Evolutionary conservation across 1,139 yeast species (phyloP), one percentile per base, ranked within the genome.

Genomic region (Geotrichum australiense): DNA sequence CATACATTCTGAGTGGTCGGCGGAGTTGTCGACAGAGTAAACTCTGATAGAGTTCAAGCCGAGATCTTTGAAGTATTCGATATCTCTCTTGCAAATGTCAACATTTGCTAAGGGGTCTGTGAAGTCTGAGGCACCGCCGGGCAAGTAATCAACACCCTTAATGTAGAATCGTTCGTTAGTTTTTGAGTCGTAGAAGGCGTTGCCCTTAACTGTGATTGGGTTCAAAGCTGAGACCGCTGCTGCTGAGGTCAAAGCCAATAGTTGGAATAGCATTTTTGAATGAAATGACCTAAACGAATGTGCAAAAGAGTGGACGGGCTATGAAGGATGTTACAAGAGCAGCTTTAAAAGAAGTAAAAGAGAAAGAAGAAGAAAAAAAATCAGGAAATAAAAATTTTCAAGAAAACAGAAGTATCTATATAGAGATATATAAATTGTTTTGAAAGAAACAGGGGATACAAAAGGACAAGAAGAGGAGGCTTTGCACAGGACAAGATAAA

Each of bases 1-100:
- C 97, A 91, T 91, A 59, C 98, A 93, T 41, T 70, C 73, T 53
- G 84, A 89, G 63, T 91, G 98, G 58, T 87, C 70, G 41, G 82
- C 69, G 21, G 77, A 74, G 25, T 95, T 81, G 58, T 87, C 87
- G 25, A 91, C 73, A 1, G 96, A 82, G 61, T 91, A 91, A 8
- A 91, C 83, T 47, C 98, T 73, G 39, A 91, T 73, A 1, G 96
- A 81, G 63, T 86, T 86, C 43, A 85, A 71, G 1, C 91, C 91
- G 44, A 86, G 70, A 27, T 78, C 76, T 66, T 78, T 83, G 62
- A 86, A 81, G 42, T 59, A 55, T 27, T 50, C 74, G 50, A 87
- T 73, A 61, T 89, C 97, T 63, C 97, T 78, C 53, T 74, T 66
- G 72, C 96, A 85, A 22, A 71, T 59, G 2, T 59, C 70, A 34